These are phyloP conservation scores for Pseudogymnoascus sp. DNA, from an alignment of 2,329 filamentous ascomycete species.

Conservation along the genomic window DNA sequence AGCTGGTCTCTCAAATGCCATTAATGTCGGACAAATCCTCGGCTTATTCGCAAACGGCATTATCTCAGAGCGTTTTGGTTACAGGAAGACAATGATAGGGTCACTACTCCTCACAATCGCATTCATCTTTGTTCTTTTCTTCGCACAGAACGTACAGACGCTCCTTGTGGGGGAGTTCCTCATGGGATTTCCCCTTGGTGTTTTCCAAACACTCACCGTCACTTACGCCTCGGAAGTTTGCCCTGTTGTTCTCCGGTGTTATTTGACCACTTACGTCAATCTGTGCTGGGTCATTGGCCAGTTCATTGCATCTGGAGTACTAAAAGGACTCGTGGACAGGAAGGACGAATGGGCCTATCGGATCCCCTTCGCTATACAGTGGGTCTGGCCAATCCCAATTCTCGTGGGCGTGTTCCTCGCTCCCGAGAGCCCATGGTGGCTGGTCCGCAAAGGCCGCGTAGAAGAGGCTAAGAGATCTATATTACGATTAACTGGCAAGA, in stretches of 20 bases:
- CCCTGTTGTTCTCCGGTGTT: conserved; percentile 27
- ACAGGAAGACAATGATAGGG: conserved; percentile 36
- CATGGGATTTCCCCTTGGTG: conserved; percentile 24
- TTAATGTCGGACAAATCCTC: conserved; percentile 34
- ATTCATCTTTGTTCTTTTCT: conserved; percentile 41
- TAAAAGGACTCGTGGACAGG: conserved; percentile 34
- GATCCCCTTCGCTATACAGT: conserved; percentile 40
- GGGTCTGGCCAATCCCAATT: conserved; percentile 41
- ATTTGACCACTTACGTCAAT: conserved; percentile 41
- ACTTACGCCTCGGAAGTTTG: conserved; percentile 28
- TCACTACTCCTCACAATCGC: conserved; percentile 37
- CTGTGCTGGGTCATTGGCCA: conserved; percentile 47
- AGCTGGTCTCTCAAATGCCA: conserved; percentile 34
- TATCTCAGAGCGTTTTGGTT: conserved; percentile 30
- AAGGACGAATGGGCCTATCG: conserved; percentile 39
- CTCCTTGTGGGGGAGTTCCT: conserved; percentile 40
- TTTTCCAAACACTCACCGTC: conserved; percentile 36
- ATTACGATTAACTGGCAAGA: conserved; percentile 29
- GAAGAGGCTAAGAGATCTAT: conserved; percentile 34
- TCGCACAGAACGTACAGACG: conserved; percentile 37
- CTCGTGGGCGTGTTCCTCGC: conserved; percentile 36
- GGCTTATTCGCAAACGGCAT: conserved; percentile 35
- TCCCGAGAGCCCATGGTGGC: conserved; percentile 42
- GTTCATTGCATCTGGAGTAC: conserved; percentile 40
- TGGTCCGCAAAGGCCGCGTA: conserved; percentile 36